Evolutionary conservation across 2,329 filamentous ascomycete species (phyloP).

Genomic region (Colletotrichum neosansevieriae): DNA sequence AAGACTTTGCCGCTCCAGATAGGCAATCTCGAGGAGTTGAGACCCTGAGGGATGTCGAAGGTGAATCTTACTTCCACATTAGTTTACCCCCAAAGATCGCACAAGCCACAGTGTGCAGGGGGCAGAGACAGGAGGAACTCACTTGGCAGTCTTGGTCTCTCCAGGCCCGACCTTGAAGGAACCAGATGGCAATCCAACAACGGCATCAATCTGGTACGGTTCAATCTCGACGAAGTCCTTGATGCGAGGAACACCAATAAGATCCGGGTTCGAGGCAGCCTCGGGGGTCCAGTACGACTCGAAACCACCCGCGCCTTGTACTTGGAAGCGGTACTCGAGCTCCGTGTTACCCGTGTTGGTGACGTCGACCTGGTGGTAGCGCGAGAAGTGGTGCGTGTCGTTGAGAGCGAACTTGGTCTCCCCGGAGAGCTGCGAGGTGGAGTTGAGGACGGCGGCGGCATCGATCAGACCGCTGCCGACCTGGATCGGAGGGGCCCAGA

Average conservation of each 20-base stretch:
- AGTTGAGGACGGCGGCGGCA: conserved; percentile 42
- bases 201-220: conserved; percentile 25
- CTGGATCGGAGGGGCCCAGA: conserved; percentile 51
- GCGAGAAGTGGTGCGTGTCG: conserved; percentile 53
- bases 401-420: conserved; percentile 55
- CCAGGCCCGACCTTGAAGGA: conserved; percentile 37
- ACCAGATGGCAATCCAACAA: conserved; percentile 30
- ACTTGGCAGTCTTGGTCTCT: conserved; percentile 39
- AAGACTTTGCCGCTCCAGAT: conserved; percentile 51
- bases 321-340: conserved; percentile 49
- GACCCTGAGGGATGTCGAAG: conserved; percentile 50
- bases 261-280: conserved; percentile 18
- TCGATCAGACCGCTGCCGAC: conserved; percentile 56
- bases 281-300: conserved; percentile 44
- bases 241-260: conserved; percentile 14
- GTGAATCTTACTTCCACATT: conserved; percentile 39
- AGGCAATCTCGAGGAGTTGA: conserved; percentile 47
- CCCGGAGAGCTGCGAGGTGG: conserved; percentile 49
- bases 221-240: conserved; percentile 33
- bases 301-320: conserved; percentile 51
- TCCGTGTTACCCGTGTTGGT: conserved; percentile 51
- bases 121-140: background rate
- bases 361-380: conserved; percentile 45
- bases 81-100: background rate
- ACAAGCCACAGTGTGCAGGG: too few species aligned